These are phyloP conservation scores for Naganishia vaughanmartiniae DNA, from an alignment of 768 basidiomycete genomes.

Conservation along the genomic window DNA sequence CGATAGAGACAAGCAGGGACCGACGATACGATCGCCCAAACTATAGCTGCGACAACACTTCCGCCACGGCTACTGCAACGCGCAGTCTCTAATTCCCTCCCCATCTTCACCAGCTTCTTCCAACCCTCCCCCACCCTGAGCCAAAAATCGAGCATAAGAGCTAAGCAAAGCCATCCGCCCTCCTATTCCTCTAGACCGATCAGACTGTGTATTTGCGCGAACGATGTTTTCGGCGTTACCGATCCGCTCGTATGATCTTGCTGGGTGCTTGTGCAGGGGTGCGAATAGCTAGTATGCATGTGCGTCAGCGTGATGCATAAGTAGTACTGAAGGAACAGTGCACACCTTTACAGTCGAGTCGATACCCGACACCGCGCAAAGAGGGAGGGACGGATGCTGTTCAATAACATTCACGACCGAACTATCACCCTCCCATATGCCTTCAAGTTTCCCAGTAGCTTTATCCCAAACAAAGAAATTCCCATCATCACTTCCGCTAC, in stretches of 20 bases:
- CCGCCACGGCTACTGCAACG: conserved; percentile 16
- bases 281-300: conserved; percentile 12
- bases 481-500: conserved; percentile 77
- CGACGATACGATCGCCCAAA: too few relatives aligned
- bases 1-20: too few relatives aligned
- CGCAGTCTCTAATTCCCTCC: conserved; percentile 9
- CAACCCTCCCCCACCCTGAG: background rate
- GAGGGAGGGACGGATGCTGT: conserved; percentile 70
- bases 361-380: conserved; percentile 83
- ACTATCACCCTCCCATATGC: conserved; percentile 79
- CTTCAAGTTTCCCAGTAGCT: conserved; percentile 61
- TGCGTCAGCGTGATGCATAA: background rate
- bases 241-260: conserved; percentile 6
- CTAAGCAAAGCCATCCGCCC: conserved; percentile 20
- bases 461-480: conserved; percentile 82
- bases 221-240: conserved; percentile 23
- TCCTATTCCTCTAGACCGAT: conserved; percentile 4
- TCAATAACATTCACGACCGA: conserved; percentile 82
- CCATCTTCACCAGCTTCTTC: conserved; percentile 13
- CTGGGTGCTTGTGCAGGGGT: background rate
- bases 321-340: background rate
- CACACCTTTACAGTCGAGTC: conserved; percentile 76
- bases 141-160: conserved; percentile 20
- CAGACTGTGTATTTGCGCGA: conserved; percentile 14
- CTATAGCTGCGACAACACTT: too few relatives aligned